Evolutionary conservation across 495 filamentous ascomycete species (phyloP), one percentile per base, ranked within the genome.

Genomic region (Penicillium odoratum): DNA sequence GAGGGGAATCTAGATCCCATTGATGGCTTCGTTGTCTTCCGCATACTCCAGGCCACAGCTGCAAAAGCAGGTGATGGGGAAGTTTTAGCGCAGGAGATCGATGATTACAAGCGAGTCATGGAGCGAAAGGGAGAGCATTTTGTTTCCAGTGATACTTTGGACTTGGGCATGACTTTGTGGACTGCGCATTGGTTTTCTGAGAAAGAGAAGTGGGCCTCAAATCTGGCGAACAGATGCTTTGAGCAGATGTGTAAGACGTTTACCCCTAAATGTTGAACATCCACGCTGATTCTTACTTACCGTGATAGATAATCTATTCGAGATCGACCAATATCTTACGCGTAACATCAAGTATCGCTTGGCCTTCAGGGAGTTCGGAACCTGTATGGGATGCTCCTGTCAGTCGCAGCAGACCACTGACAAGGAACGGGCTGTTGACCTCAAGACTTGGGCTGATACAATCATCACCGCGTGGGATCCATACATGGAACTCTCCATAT

Each of bases 121-220:
- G 57, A 64, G 34, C 65, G 70, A 0, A 81, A 79, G 51, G 79
- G 78, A 1, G 74, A 76, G 57, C 67, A 78, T 48, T 80, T 69
- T 55, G 74, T 79, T 1, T 83, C 82, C 51, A 67, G 57, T 6
- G 85, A 87, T 67, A 72, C 79, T 26, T 58, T 88, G 13, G 85
- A 88, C 68, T 63, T 88, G 52, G 86, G 86, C 0, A 88, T 88
- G 85, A 79, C 84, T 6, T 57, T 88, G 40, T 89, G 85, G 85
- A 81, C 81, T 48, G 73, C 73, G 18, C 83, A 87, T 61, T 86
- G 85, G 69, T 82, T 81, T 58, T 63, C 65, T 1, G 76, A 76
- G 15, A 75, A 78, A 36, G 77, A 81, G 55, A 61, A 64, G 9
- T 88, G 85, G 85, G 83, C 83, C 11, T 59, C 56, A 6, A 60